Percentiles rank a stretch among this genome's conserved stretches.
Evolutionary conservation across 257 asterid species (phyloP).

Genomic region (Agastache rugosa): DNA sequence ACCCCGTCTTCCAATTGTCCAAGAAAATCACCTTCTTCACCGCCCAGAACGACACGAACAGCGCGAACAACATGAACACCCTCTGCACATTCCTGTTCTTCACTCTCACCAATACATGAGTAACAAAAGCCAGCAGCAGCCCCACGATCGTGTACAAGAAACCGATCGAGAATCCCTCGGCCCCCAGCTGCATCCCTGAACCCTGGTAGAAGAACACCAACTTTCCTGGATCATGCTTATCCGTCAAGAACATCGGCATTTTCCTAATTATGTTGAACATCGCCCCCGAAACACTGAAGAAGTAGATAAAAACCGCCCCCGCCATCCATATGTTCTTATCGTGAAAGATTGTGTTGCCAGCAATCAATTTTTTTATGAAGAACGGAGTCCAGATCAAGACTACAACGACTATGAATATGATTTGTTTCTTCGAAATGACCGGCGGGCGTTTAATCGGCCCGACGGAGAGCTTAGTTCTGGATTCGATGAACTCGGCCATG

Average conservation of each 20-base stretch:
- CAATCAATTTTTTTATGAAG: constrained; percentile 58
- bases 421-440: constrained; percentile 60
- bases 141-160: constrained; percentile 87
- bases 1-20: constrained; percentile 99
- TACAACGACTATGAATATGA: constrained; percentile 46
- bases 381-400: constrained; percentile 62
- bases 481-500: constrained; percentile 80
- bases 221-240: constrained; percentile 74
- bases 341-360: constrained; percentile 70
- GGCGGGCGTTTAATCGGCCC: constrained; percentile 80
- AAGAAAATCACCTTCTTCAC: constrained; percentile 77
- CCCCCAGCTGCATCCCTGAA: constrained; percentile 92
- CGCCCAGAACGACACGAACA: constrained; percentile 81
- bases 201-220: constrained; percentile 84
- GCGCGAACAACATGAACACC: constrained; percentile 55
- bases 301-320: constrained; percentile 82
- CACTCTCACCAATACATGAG: constrained; percentile 63
- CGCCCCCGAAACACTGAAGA: constrained; percentile 92
- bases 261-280: constrained; percentile 93
- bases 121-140: constrained; percentile 67
- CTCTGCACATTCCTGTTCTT: constrained; percentile 69
- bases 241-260: constrained; percentile 82
- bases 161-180: constrained; percentile 86
- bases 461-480: constrained; percentile 47
- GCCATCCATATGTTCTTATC: constrained; percentile 80